Percentiles rank a stretch among this genome's conserved stretches.
phyloP scores from a whole-genome alignment of 768 basidiomycete species.

The Clitopilus passeckerianus region DNA sequence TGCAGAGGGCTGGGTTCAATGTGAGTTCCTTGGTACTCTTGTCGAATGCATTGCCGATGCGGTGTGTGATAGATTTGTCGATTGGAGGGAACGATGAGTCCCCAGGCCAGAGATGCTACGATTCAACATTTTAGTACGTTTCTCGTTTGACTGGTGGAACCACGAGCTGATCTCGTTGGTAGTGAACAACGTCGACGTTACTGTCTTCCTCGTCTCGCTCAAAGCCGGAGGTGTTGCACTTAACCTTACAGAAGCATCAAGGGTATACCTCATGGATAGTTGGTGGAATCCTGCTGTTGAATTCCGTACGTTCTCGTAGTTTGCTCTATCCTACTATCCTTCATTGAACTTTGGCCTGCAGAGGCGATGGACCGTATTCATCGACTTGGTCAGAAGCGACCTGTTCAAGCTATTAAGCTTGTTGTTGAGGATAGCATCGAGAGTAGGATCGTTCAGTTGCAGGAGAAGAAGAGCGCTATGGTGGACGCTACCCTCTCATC shows the following conservation, averaged over 20 bases:
- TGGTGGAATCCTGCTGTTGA: slow-evolving; percentile 99
- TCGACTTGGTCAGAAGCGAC: slow-evolving; percentile 90
- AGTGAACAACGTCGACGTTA: slow-evolving; percentile 93
- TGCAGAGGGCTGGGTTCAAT: slow-evolving; percentile 89
- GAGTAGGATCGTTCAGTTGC: slow-evolving; percentile 91
- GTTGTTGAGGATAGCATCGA: slow-evolving; percentile 97
- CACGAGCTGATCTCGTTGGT: not conserved
- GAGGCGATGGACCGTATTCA: slow-evolving; percentile 98
- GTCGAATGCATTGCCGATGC: too few relatives aligned
- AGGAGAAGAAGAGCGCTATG: slow-evolving; percentile 97
- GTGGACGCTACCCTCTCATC: slow-evolving; percentile 81
- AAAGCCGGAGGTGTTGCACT: slow-evolving; percentile 95
- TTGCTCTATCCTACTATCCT: not conserved
- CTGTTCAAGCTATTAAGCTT: slow-evolving; percentile 90
- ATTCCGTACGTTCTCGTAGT: slow-evolving; percentile 53
- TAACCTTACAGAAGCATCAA: slow-evolving; percentile 86
- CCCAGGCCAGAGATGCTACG: slow-evolving; percentile 90
- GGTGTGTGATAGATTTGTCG: slow-evolving; percentile 69
- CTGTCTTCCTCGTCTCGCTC: slow-evolving; percentile 94
- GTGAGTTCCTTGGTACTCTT: slow-evolving; percentile 53
- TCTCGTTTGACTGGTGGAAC: not conserved
- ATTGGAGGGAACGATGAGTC: slow-evolving; percentile 95
- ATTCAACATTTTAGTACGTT: slow-evolving; percentile 88
- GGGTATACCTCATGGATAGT: slow-evolving; percentile 95
- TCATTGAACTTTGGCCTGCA: slow-evolving; percentile 22